Percentiles rank a stretch among this genome's conserved stretches.
Conservation (phyloP, 106 monocot genomes). For the Agapanthus africanus region DNA sequence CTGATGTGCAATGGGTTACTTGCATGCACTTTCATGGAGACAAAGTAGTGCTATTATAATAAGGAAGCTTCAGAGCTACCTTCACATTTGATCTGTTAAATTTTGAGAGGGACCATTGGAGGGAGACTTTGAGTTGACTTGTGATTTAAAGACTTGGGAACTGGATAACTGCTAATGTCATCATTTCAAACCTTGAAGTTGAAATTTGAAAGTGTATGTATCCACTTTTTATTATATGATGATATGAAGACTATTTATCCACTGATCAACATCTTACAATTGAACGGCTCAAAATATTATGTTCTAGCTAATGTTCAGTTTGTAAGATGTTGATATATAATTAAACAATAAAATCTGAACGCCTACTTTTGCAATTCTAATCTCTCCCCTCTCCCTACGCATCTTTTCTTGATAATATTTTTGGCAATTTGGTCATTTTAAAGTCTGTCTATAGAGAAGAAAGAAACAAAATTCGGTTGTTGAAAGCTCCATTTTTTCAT, state of each 20-base stretch:
- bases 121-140: background rate
- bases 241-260: too few relatives aligned
- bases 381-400: too few relatives aligned
- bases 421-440: background rate
- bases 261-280: too few relatives aligned
- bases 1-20: background rate
- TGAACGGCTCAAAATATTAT: too few relatives aligned
- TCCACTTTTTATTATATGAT: too few relatives aligned
- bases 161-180: background rate
- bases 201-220: background rate
- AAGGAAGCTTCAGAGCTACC: background rate
- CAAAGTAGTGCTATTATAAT: background rate
- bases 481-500: conserved; percentile 2
- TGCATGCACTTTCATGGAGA: background rate
- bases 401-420: too few relatives aligned
- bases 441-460: background rate
- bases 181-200: background rate
- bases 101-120: background rate
- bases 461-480: background rate
- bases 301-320: too few relatives aligned
- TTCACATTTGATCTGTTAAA: background rate
- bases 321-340: too few relatives aligned
- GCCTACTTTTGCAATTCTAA: too few relatives aligned
- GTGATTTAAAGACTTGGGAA: too few relatives aligned
- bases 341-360: too few relatives aligned